Evolutionary conservation across 441 rosid species (phyloP).

Genomic region (Hura crepitans): DNA sequence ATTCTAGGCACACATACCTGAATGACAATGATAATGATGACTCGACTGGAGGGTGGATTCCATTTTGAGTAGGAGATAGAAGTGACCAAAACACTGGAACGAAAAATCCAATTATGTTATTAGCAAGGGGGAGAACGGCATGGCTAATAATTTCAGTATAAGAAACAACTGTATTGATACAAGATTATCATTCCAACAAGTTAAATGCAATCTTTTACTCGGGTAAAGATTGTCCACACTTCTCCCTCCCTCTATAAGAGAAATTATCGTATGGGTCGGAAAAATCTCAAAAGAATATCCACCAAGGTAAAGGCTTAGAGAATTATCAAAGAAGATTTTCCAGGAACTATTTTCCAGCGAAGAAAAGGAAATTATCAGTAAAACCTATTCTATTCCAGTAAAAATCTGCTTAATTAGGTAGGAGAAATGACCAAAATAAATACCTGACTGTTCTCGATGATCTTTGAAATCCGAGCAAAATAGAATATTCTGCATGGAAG

Average conservation of each 20-base stretch:
- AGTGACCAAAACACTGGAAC: slow-evolving; percentile 76
- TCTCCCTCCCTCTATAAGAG: too few relatives aligned
- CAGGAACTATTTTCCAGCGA: background rate
- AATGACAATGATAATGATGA: slow-evolving; percentile 74
- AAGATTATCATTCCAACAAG: background rate
- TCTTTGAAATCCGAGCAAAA: slow-evolving; percentile 59
- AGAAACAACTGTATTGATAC: background rate
- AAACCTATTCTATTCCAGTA: background rate
- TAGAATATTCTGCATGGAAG: slow-evolving; percentile 51
- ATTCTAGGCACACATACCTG: slow-evolving; percentile 40
- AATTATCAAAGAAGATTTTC: background rate
- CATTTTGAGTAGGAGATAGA: slow-evolving; percentile 57
- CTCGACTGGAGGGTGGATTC: slow-evolving; percentile 52
- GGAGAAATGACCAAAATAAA: slow-evolving; percentile 1
- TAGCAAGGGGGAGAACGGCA: background rate
- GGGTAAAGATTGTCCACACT: background rate
- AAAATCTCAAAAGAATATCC: background rate
- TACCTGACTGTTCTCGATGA: slow-evolving; percentile 70
- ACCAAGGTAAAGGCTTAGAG: background rate
- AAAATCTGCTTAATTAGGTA: background rate
- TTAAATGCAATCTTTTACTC: background rate
- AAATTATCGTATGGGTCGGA: background rate
- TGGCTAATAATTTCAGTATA: background rate
- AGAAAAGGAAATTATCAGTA: background rate
- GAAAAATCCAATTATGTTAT: slow-evolving; percentile 18